These are phyloP conservation scores for Westerdykella sp. DNA, from an alignment of 2,329 filamentous ascomycete genomes.

Conservation along the genomic window DNA sequence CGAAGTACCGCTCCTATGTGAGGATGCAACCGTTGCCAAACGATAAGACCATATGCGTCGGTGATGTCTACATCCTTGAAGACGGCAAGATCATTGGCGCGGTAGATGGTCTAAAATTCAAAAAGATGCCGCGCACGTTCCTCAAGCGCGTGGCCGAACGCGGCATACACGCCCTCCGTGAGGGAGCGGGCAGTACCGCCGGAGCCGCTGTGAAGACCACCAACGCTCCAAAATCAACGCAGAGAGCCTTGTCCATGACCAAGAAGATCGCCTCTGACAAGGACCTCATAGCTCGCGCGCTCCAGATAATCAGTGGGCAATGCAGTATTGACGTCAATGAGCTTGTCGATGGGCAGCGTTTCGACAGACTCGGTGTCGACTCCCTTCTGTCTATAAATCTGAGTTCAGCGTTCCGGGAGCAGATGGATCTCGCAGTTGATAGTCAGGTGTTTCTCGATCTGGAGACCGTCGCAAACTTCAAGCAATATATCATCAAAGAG, in stretches of 20 bases:
- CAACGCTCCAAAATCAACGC: slow-evolving; percentile 39
- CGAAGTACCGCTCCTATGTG: slow-evolving; percentile 55
- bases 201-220: slow-evolving; percentile 42
- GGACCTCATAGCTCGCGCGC: slow-evolving; percentile 49
- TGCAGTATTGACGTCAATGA: slow-evolving; percentile 54
- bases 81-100: slow-evolving; percentile 54
- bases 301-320: slow-evolving; percentile 63
- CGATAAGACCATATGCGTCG: slow-evolving; percentile 46
- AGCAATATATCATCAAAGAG: slow-evolving; percentile 30
- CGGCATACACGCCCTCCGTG: too few relatives aligned
- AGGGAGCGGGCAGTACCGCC: too few relatives aligned
- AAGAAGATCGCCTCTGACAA: slow-evolving; percentile 31
- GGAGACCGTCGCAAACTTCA: slow-evolving; percentile 16
- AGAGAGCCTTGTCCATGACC: too few relatives aligned
- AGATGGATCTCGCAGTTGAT: slow-evolving; percentile 11
- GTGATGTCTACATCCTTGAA: slow-evolving; percentile 56
- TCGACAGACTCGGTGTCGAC: slow-evolving; percentile 58
- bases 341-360: slow-evolving; percentile 54
- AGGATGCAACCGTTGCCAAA: slow-evolving; percentile 53
- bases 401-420: slow-evolving; percentile 16
- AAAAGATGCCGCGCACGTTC: slow-evolving; percentile 59
- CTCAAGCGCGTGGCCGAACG: slow-evolving; percentile 41
- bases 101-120: slow-evolving; percentile 59
- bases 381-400: slow-evolving; percentile 51
- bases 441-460: slow-evolving; percentile 19